Base-by-base conservation (phyloP, 495 filamentous ascomycete genomes). In the Hypomontagnella submonticulosa region DNA sequence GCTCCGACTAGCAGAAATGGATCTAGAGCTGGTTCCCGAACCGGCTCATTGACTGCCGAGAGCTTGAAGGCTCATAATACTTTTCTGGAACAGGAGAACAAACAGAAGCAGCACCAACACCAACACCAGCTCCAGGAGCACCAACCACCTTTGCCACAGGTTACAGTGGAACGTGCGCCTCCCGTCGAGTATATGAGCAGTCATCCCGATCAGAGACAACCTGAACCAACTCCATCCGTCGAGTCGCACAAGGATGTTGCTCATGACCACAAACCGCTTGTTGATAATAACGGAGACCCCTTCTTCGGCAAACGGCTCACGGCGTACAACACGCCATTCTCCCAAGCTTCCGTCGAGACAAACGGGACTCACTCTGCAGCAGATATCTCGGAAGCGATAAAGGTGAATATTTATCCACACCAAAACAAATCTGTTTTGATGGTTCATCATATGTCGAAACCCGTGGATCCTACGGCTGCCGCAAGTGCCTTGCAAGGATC, bases 331-430 rank as follows among this genome's bases (percentile, higher is more conserved):
- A 87, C 81, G 6, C 86, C 78, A 48, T 86, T 87, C 61, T 88
- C 86, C 2, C 81, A 85, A 62, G 76, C 77, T 8, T 89, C 86
- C 0, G 82, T 87, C 37, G 83, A 82, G 53, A 85, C 83, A 52
- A 80, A 78, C 55, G 81, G 71, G 41, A 83, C 82, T 7, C 78
- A 80, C 46, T 73, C 71, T 15, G 62, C 50, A 46, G 80, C 81
- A 8, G 88, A 88, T 67, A 81, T 90, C 41, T 87, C 86, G 43
- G 92, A 97, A 77, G 93, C 92, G 10, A 88, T 87, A 60, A 90
- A 90, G 13, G 87, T 97, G 43, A 88, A 86, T 58, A 88, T 96
- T 33, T 95, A 89, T 71, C 88, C 92, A 2, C 93, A 97, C 73
- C 91, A 92, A 71, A 97, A 96, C 63, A 87, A 88, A 59, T 94